phyloP scores from a whole-genome alignment of 306 rosid species.

The Dalbergia oliveri region DNA sequence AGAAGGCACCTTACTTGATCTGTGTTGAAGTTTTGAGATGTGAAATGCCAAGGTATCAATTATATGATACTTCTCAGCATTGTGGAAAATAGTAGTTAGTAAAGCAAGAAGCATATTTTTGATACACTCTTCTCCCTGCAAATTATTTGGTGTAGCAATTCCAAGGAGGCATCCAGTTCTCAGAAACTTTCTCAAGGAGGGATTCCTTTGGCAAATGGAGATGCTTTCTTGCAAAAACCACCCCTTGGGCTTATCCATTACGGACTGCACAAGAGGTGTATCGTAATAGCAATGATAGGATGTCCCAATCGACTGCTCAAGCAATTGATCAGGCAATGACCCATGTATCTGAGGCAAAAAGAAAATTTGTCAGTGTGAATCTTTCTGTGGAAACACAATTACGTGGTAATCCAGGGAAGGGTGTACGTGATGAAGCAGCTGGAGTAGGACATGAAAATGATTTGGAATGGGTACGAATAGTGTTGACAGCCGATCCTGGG shows the following conservation, averaged over 20 bases:
- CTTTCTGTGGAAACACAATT: constrained; percentile 66
- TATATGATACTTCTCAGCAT: constrained; percentile 26
- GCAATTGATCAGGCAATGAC: constrained; percentile 99
- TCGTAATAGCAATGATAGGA: constrained; percentile 96
- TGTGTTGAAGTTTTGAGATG: constrained; percentile 90
- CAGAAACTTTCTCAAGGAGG: constrained; percentile 96
- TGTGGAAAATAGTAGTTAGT: constrained; percentile 38
- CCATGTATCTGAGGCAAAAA: constrained; percentile 74
- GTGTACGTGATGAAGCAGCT: constrained; percentile 42
- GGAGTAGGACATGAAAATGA: constrained; percentile 61
- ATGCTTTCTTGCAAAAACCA: constrained; percentile 87
- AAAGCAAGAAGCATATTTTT: constrained; percentile 38
- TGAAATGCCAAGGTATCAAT: constrained; percentile 85
- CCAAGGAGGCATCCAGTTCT: constrained; percentile 77
- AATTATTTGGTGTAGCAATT: constrained; percentile 67
- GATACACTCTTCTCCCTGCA: constrained; percentile 34
- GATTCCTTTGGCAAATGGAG: constrained; percentile 98
- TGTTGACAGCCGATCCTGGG: constrained; percentile 85
- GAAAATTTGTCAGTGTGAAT: constrained; percentile 68
- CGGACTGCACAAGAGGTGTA: constrained; percentile 95
- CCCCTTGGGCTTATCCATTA: constrained; percentile 99
- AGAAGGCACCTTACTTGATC: constrained; percentile 94
- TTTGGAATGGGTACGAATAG: constrained; percentile 89
- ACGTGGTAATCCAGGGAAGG: constrained; percentile 49
- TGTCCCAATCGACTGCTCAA: constrained; percentile 96